phyloP scores from a whole-genome alignment of 2,329 filamentous ascomycete genomes.

The Botryotinia globosa region DNA sequence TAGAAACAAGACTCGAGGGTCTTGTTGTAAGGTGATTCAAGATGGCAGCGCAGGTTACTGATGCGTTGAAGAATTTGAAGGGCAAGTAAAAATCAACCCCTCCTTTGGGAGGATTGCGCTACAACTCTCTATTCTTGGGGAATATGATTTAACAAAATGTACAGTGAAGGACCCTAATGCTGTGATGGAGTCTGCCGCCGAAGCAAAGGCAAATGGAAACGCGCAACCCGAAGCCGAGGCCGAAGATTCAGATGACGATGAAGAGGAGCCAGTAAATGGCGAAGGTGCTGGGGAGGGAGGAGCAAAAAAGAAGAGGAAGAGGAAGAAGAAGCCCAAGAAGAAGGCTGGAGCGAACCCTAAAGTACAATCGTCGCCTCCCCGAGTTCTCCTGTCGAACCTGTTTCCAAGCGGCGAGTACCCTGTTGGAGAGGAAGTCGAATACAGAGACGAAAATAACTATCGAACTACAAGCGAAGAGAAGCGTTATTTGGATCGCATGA shows the following conservation, averaged over 20 bases:
- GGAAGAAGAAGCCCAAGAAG: slow-evolving; percentile 68
- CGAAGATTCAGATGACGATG: slow-evolving; percentile 54
- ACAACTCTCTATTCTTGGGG: slow-evolving; percentile 5
- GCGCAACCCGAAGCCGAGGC: slow-evolving; percentile 33
- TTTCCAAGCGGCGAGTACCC: slow-evolving; percentile 73
- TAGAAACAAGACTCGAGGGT: neutral
- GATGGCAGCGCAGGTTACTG: slow-evolving; percentile 47
- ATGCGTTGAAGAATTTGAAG: slow-evolving; percentile 95
- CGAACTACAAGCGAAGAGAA: slow-evolving; percentile 84
- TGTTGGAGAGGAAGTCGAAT: slow-evolving; percentile 74
- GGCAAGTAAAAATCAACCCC: slow-evolving; percentile 43
- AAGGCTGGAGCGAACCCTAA: slow-evolving; percentile 61
- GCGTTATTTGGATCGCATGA: slow-evolving; percentile 75
- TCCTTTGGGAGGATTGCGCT: slow-evolving; percentile 42
- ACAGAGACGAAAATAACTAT: slow-evolving; percentile 71
- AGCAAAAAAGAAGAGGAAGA: slow-evolving; percentile 63
- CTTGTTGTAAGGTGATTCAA: slow-evolving; percentile 17
- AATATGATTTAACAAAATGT: slow-evolving; percentile 5
- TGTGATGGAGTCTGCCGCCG: slow-evolving; percentile 33
- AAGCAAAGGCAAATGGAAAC: slow-evolving; percentile 31
- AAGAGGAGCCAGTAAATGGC: slow-evolving; percentile 43
- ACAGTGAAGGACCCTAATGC: slow-evolving; percentile 38
- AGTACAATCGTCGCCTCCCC: slow-evolving; percentile 72
- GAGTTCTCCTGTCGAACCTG: slow-evolving; percentile 68
- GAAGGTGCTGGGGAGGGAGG: slow-evolving; percentile 42